Evolutionary conservation across 2,329 filamentous ascomycete species (phyloP), one percentile per base, ranked within the genome.

Genomic region (Coleophoma crateriformis): DNA sequence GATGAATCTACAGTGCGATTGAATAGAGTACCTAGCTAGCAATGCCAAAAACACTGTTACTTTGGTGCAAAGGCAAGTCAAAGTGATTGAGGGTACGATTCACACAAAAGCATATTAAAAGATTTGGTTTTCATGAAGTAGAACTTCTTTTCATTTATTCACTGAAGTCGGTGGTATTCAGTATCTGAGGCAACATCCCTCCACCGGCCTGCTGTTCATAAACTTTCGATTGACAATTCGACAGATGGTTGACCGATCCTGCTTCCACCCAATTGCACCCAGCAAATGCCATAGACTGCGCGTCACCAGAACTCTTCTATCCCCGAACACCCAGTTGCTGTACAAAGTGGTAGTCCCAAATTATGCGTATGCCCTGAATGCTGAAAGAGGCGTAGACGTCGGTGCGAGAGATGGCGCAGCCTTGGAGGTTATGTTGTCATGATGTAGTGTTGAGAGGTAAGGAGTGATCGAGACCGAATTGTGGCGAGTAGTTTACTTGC

Each of bases 401-500:
- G 65, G 64, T 67, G 66, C 62, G 61, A 58, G 60, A 58, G 58
- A 65, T 60, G 58, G 62, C 61, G 56, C 52, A 63, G 52, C 56
- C 54, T 53, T 50, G 60, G 60, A 61, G 50, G 46, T 59, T 60
- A 56, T 50, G 39, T 68, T 67, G 61, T 69, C 68, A 66, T 70
- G 64, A 58, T 59, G 56, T 43, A 50, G 60, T 56, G 51, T 55
- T 55, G 58, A 54, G 57, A 58, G 61, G 53, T 54, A 59, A 57
- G 14, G 58, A 62, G 60, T 65, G 53, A 67, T 62, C 61, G 68
- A 67, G 68, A 71, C 68, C 69, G 68, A 67, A 64, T 60, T 64
- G 64, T 58, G 53, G 61, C 57, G 67, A 69, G 63, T 61, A 56
- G 67, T 72, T 71, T 72, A 72, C 62, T 72, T 72, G 63, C 69